phyloP scores from a whole-genome alignment of 2,329 filamentous ascomycete genomes.

The Venturia nashicola region DNA sequence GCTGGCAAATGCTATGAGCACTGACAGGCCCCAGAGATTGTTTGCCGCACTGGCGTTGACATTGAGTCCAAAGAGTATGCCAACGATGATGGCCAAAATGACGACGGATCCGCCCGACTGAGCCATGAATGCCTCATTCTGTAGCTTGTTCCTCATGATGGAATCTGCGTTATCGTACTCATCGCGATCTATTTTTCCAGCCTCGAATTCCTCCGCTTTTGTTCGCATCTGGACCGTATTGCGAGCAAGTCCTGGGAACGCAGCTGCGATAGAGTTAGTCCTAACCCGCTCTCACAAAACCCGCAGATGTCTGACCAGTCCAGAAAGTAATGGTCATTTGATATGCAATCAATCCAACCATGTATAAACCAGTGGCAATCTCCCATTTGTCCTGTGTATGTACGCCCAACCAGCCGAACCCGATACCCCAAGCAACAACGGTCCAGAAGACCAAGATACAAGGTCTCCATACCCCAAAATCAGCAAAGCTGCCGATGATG shows the following conservation, averaged over 20 bases:
- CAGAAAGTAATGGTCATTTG: slow-evolving; percentile 58
- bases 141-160: slow-evolving; percentile 50
- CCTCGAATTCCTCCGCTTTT: slow-evolving; percentile 36
- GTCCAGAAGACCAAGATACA: slow-evolving; percentile 51
- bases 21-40: slow-evolving; percentile 55
- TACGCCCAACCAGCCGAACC: slow-evolving; percentile 56
- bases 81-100: slow-evolving; percentile 49
- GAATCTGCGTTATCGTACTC: slow-evolving; percentile 51
- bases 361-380: slow-evolving; percentile 48
- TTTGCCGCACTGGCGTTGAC: slow-evolving; percentile 46
- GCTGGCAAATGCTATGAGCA: slow-evolving; percentile 52
- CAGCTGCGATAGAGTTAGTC: slow-evolving; percentile 22
- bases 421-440: slow-evolving; percentile 48
- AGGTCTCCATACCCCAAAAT: slow-evolving; percentile 53
- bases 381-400: slow-evolving; percentile 49
- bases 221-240: slow-evolving; percentile 39
- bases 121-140: slow-evolving; percentile 52
- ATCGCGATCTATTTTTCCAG: slow-evolving; percentile 41
- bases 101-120: slow-evolving; percentile 50
- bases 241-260: slow-evolving; percentile 45
- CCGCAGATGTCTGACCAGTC: slow-evolving; percentile 26
- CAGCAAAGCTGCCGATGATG: slow-evolving; percentile 41
- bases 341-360: slow-evolving; percentile 54
- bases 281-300: slow-evolving; percentile 15
- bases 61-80: slow-evolving; percentile 47